Evolutionary conservation across 441 rosid genomes (phyloP).

Genomic region (Raphanus hybrid): DNA sequence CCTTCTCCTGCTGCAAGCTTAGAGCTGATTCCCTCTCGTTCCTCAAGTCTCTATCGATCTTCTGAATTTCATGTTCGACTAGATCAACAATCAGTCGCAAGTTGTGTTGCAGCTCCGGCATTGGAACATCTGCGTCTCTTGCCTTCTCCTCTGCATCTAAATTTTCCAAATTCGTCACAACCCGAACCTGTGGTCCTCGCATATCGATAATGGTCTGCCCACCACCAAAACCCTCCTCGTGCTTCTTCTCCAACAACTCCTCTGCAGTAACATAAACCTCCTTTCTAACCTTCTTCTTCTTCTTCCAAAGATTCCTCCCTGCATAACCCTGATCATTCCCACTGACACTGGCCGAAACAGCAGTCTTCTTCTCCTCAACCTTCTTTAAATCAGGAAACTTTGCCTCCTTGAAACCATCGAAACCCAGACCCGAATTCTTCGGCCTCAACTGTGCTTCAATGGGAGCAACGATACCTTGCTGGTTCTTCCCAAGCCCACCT

Average conservation of each 20-base stretch:
- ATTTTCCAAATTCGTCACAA: constrained; percentile 86
- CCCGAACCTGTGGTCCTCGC: constrained; percentile 86
- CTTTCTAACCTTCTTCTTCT: constrained; percentile 55
- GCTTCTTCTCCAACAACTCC: constrained; percentile 63
- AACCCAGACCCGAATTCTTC: constrained; percentile 82
- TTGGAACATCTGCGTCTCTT: constrained; percentile 79
- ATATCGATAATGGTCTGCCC: constrained; percentile 89
- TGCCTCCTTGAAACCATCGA: constrained; percentile 73
- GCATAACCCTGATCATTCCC: constrained; percentile 26
- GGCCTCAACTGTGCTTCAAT: constrained; percentile 79
- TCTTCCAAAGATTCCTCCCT: constrained; percentile 53
- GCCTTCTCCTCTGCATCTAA: constrained; percentile 88
- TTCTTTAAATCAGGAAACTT: constrained; percentile 51
- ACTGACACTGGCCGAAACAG: constrained; percentile 11
- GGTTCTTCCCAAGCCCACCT: constrained; percentile 80
- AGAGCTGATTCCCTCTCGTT: constrained; percentile 81
- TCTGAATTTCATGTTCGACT: constrained; percentile 86
- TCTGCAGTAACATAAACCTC: constrained; percentile 61
- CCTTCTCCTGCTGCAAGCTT: constrained; percentile 81
- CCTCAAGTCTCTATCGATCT: constrained; percentile 83
- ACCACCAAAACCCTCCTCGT: constrained; percentile 61
- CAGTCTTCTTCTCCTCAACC: constrained; percentile 34
- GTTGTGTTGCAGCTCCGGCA: constrained; percentile 96
- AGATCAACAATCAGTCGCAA: constrained; percentile 76
- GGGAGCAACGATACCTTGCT: constrained; percentile 76